Base-by-base conservation (phyloP, 2,329 filamentous ascomycete species). In the Chaetomium strumarium region DNA sequence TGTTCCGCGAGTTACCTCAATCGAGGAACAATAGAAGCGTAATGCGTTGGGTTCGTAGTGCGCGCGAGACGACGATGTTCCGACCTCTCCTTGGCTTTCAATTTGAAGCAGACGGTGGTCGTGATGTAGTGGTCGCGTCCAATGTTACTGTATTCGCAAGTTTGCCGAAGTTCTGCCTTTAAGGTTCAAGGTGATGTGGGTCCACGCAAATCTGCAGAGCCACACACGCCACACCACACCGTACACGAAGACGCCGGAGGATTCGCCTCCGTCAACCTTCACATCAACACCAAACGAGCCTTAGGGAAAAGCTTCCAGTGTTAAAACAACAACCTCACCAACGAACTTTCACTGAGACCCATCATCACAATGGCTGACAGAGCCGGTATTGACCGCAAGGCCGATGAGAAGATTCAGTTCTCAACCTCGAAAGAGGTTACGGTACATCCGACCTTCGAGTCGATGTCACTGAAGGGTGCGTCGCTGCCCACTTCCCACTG, bases 391-490 rank as follows among this genome's bases (percentile, higher is more conserved):
- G 92, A 99, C 73, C 86, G 89, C 74, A 91, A 91, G 75, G 84
- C 85, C 60, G 93, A 97, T 71, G 91, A 96, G 78, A 85, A 89
- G 72, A 95, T 97, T 85, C 92, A 97, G 77, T 97, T 99, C 72
- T 87, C 86, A 60, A 99, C 93, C 70, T 96, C 92, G 59, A 96
- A 96, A 75, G 93, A 97, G 79, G 92, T 97, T 56, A 93, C 88
- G 2, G 93, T 93, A 53, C 90, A 92, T 65, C 90, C 91, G 42
- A 96, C 91, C 49, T 93, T 95, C 68, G 88, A 95, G 76, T 87
- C 89, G 56, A 95, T 97, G 92, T 91, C 95, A 63, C 71, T 99
- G 69, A 99, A 99, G 75, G 82, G 81, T 82, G 69, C 57, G 70
- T 52, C 55, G 49, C 24, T 24, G 4, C 7, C 24, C 46, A 37